Conservation (phyloP, 257 asterid genomes). For the Eucommia ulmoides region DNA sequence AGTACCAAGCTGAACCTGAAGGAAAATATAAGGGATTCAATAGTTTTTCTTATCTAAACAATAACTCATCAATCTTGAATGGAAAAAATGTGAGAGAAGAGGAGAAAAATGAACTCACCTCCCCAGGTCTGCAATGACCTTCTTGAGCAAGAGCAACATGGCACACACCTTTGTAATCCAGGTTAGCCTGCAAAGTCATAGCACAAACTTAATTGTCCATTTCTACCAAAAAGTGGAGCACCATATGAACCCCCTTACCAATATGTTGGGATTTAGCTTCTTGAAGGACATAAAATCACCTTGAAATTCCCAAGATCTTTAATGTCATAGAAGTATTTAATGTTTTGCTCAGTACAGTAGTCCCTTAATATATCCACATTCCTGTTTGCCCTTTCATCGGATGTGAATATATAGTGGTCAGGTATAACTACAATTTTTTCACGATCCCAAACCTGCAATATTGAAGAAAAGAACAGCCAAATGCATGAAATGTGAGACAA, state of each 20-base stretch:
- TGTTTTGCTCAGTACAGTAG: constrained; percentile 77
- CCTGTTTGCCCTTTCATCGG: constrained; percentile 90
- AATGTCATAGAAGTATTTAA: constrained; percentile 89
- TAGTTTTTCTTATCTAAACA: not conserved
- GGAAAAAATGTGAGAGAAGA: not conserved
- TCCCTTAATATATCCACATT: constrained; percentile 93
- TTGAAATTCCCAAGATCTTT: constrained; percentile 82
- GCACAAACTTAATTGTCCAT: constrained; percentile 6
- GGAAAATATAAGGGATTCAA: constrained; percentile 6
- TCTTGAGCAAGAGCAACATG: constrained; percentile 97
- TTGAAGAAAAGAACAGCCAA: constrained; percentile 8
- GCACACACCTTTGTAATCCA: constrained; percentile 97
- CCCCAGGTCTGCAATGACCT: constrained; percentile 98
- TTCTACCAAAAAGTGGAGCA: not conserved
- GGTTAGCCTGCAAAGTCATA: constrained; percentile 59
- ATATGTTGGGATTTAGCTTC: constrained; percentile 1
- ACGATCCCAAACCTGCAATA: constrained; percentile 80
- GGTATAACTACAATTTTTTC: constrained; percentile 86
- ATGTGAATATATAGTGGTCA: constrained; percentile 90
- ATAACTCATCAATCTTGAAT: not conserved
- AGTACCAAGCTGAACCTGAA: constrained; percentile 80
- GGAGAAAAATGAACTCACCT: constrained; percentile 28
- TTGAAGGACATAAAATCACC: constrained; percentile 16
- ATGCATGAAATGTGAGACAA: not conserved
- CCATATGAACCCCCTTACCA: constrained; percentile 3